Evolutionary conservation across 176 grass and related monocot species (phyloP).

Genomic region (Aegilops bicornis): DNA sequence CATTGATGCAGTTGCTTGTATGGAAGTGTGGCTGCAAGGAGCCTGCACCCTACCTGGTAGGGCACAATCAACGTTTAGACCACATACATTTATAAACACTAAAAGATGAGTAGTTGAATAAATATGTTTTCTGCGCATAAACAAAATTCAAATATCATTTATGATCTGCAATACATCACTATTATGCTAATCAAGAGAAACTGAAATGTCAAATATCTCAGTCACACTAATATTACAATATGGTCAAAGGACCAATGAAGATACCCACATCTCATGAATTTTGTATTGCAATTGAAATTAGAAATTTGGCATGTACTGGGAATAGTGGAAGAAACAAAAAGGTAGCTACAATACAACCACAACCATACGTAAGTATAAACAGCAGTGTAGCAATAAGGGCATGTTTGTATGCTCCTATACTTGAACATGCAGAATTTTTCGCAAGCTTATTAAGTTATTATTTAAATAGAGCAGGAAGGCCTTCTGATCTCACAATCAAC

Average conservation of each 20-base stretch:
- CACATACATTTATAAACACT: not conserved
- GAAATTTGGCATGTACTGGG: not conserved
- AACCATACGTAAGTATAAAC: not conserved
- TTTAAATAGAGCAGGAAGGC: not conserved
- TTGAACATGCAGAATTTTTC: slow-evolving; percentile 3
- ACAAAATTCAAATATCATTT: not conserved
- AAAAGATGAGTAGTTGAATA: not conserved
- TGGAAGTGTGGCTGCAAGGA: not conserved
- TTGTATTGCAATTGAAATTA: not conserved
- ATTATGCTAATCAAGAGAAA: slow-evolving; percentile 6
- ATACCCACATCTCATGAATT: not conserved
- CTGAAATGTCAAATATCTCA: not conserved
- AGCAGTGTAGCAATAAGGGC: not conserved
- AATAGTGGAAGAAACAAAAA: slow-evolving; percentile 7
- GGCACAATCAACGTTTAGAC: not conserved
- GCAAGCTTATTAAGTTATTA: not conserved
- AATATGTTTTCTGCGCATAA: slow-evolving; percentile 3
- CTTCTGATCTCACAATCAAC: not conserved
- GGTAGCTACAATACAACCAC: not conserved
- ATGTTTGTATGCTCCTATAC: not conserved
- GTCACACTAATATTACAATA: slow-evolving; percentile 11
- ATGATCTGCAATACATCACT: not conserved
- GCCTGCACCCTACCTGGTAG: not conserved
- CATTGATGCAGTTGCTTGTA: not conserved
- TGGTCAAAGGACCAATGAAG: slow-evolving; percentile 4